Evolutionary conservation across 495 filamentous ascomycete species (phyloP).

Genomic region (Tuber magnatum): DNA sequence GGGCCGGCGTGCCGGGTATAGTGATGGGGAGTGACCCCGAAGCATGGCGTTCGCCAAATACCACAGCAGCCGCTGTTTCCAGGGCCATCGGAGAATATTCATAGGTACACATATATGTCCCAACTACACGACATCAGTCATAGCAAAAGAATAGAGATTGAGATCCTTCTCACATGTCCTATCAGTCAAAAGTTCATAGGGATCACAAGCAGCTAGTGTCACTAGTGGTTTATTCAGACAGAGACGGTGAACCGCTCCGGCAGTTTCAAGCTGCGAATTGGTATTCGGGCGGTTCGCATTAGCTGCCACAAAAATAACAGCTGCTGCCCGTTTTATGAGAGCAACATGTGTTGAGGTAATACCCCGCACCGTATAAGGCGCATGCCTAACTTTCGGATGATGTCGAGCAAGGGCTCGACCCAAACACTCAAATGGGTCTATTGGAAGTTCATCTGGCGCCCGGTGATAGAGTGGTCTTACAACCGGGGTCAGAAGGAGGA

Average conservation of each 20-base stretch:
- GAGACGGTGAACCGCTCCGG: conserved; percentile 37
- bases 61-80: conserved; percentile 50
- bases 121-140: conserved; percentile 31
- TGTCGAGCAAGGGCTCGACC: conserved; percentile 51
- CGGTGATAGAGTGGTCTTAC: conserved; percentile 47
- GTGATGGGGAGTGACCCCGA: conserved; percentile 38
- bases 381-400: conserved; percentile 54
- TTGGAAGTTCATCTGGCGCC: conserved; percentile 29
- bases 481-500: conserved; percentile 56
- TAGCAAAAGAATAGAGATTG: not conserved
- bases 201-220: conserved; percentile 41
- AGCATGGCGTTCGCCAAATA: conserved; percentile 48
- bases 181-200: conserved; percentile 40
- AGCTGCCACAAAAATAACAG: conserved; percentile 49
- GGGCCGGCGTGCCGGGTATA: conserved; percentile 36
- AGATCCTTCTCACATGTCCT: conserved; percentile 35
- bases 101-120: conserved; percentile 43
- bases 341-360: conserved; percentile 55
- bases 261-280: conserved; percentile 36
- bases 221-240: conserved; percentile 41
- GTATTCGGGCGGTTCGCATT: conserved; percentile 36
- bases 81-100: conserved; percentile 49
- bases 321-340: conserved; percentile 52
- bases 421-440: conserved; percentile 56
- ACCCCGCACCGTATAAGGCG: conserved; percentile 54